Conservation (phyloP, 1,284 basidiomycete genomes). For the Ustilago curta region DNA sequence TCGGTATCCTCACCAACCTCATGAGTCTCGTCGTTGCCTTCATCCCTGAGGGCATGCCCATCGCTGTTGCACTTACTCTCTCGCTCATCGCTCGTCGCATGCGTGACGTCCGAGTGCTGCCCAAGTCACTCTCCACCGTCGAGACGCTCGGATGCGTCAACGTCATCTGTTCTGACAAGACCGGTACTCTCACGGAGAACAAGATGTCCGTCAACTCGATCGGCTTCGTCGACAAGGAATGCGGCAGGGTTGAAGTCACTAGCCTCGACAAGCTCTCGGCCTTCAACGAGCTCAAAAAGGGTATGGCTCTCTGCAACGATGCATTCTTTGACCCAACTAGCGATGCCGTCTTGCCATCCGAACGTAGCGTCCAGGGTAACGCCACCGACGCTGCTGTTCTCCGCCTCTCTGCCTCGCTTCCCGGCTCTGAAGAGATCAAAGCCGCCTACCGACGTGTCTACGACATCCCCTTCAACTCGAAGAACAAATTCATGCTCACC, state of each 20-base stretch:
- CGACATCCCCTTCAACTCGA: slow-evolving; percentile 75
- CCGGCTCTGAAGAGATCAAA: slow-evolving; percentile 65
- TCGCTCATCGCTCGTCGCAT: slow-evolving; percentile 80
- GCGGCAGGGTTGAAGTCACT: slow-evolving; percentile 30
- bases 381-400: slow-evolving; percentile 77
- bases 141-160: slow-evolving; percentile 79
- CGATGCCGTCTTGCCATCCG: slow-evolving; percentile 16
- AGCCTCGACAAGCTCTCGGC: slow-evolving; percentile 30
- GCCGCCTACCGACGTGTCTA: slow-evolving; percentile 70
- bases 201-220: slow-evolving; percentile 70
- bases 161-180: slow-evolving; percentile 80
- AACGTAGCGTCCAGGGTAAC: slow-evolving; percentile 74
- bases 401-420: slow-evolving; percentile 74
- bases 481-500: slow-evolving; percentile 78
- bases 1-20: slow-evolving; percentile 75
- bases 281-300: slow-evolving; percentile 66
- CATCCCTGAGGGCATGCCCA: slow-evolving; percentile 76
- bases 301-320: slow-evolving; percentile 76
- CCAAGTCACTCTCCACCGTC: slow-evolving; percentile 75
- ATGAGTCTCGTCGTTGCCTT: slow-evolving; percentile 78
- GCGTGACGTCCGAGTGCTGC: slow-evolving; percentile 78
- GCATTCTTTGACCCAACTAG: slow-evolving; percentile 73
- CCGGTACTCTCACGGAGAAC: slow-evolving; percentile 79
- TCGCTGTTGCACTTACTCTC: slow-evolving; percentile 78
- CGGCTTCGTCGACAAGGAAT: slow-evolving; percentile 67